Evolutionary conservation across 371 early-diverging fungal genomes (phyloP).

Genomic region (Sporodiniella umbellata): DNA sequence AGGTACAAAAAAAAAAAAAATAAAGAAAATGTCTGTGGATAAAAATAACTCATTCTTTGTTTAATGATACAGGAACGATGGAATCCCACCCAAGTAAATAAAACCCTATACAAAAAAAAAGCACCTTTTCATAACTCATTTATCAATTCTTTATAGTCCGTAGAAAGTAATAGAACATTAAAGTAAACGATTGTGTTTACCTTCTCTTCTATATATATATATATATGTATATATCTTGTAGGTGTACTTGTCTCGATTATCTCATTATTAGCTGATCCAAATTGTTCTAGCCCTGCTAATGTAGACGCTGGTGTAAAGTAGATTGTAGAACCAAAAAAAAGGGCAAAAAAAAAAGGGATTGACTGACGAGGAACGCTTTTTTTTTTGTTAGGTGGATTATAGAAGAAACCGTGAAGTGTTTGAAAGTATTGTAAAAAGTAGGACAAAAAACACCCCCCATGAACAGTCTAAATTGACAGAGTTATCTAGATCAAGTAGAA

Average conservation of each 20-base stretch:
- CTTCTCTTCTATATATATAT: no score
- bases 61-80: slow-evolving; percentile 77
- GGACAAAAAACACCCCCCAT: no score
- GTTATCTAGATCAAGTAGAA: slow-evolving; percentile 39
- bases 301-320: slow-evolving; percentile 64
- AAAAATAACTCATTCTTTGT: not conserved
- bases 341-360: no score
- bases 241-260: slow-evolving; percentile 88
- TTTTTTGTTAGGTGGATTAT: slow-evolving; percentile 64
- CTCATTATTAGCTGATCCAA: slow-evolving; percentile 92
- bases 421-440: slow-evolving; percentile 66
- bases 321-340: no score
- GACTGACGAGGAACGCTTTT: no score
- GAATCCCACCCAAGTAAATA: slow-evolving; percentile 83
- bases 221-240: slow-evolving; percentile 10
- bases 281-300: slow-evolving; percentile 94
- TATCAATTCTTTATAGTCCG: slow-evolving; percentile 22
- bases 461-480: slow-evolving; percentile 6
- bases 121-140: not conserved
- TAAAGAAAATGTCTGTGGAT: no score
- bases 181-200: no score
- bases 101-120: no score
- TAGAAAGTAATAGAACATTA: slow-evolving; percentile 35
- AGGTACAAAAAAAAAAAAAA: slow-evolving; percentile 34
- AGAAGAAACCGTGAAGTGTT: slow-evolving; percentile 70